Evolutionary conservation across 2,329 filamentous ascomycete species (phyloP), one percentile per base, ranked within the genome.

Genomic region (Aquanectria penicillioides): DNA sequence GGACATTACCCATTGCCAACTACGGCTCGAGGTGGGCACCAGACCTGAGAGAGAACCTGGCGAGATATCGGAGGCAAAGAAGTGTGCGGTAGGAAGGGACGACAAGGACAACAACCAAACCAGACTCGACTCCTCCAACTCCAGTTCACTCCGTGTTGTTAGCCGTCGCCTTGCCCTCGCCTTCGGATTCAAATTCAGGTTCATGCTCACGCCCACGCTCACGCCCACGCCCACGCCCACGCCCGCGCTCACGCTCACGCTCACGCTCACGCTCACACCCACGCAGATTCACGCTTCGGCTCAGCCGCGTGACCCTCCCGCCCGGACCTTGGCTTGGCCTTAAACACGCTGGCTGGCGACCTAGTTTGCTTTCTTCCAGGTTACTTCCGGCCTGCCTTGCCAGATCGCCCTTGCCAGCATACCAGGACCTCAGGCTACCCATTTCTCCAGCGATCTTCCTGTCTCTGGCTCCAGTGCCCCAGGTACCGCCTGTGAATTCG

Each of bases 401-500:
- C n/a, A 18, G 15, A 11, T 28, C 25, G 41, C 15, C 26, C 20
- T 47, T 55, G 41, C 41, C n/a, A n/a, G n/a, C n/a, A n/a, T n/a
- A n/a, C n/a, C n/a, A n/a, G n/a, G n/a, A n/a, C n/a, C n/a, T 48
- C 23, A 13, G 41, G 41, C 41, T 33, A 23, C 41, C 17, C 33
- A 33, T 18, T 22, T 33, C 29, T 46, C 41, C 17, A 29, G 28
- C 23, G n/a, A 6, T 36, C n/a, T 15, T 34, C 50, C 26, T 31
- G 50, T 38, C 41, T 15, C 33, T 36, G 25, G 13, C 40, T 47
- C 23, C 33, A 12, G 26, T 29, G 9, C 41, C 40, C 13, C 22
- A 26, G 20, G 50, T 36, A 47, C 18, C 28, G 25, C 15, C 26
- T 25, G 47, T 46, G 55, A 52, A 52, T 40, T 34, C 36, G 18